phyloP scores from a whole-genome alignment of 78 protist genomes.

The Ministeria vibrans region DNA sequence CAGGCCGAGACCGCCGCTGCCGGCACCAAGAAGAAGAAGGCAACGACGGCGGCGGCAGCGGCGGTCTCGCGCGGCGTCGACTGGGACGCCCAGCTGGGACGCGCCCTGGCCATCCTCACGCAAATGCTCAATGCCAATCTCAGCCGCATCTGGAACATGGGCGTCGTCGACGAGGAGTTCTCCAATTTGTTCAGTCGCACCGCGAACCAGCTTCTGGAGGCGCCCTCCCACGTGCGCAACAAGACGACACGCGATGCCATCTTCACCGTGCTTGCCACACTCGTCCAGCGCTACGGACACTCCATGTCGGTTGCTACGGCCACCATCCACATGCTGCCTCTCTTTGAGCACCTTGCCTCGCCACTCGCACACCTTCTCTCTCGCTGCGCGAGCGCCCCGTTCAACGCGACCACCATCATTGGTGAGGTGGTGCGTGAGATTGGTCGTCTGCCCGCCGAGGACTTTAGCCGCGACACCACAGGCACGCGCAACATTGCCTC shows the following conservation, averaged over 20 bases:
- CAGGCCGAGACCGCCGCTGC: background rate
- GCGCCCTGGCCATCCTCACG: background rate
- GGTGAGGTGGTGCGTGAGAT: background rate
- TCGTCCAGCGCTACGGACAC: slow-evolving; percentile 6
- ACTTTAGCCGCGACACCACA: background rate
- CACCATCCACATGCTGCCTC: slow-evolving; percentile 7
- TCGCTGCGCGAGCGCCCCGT: background rate
- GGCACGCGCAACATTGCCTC: background rate
- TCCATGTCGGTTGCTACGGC: background rate
- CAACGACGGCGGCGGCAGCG: background rate
- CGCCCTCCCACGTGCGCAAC: background rate
- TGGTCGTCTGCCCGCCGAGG: background rate
- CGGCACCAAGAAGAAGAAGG: background rate
- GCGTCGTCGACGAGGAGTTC: background rate
- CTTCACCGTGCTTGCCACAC: background rate
- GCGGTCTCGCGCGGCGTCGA: background rate
- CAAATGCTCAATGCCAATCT: background rate
- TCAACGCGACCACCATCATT: background rate
- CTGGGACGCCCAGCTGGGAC: background rate
- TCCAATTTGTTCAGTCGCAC: background rate
- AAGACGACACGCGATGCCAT: background rate
- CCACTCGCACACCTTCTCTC: background rate
- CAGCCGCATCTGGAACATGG: background rate
- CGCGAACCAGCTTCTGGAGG: background rate
- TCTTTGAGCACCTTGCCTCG: background rate